Evolutionary conservation across 768 basidiomycete species (phyloP), one percentile per base, ranked within the genome.

Genomic region (Phlegmacium glaucopus): DNA sequence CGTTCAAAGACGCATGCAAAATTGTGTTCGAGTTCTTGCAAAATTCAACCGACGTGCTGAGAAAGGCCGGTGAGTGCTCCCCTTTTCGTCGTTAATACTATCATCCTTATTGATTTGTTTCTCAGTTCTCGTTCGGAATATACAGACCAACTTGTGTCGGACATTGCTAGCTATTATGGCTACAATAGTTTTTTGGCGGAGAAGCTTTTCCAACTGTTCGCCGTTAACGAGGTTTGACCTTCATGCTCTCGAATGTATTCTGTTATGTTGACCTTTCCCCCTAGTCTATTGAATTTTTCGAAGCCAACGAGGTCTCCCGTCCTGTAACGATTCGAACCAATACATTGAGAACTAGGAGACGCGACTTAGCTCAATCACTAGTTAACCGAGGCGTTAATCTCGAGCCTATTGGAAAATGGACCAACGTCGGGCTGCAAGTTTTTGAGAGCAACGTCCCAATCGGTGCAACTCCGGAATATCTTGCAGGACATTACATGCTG

Each of bases 401-500:
- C 45, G 95, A 98, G 63, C 94, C 96, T 16, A 94, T 99, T 55
- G 96, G 95, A 26, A 98, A 98, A 71, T 98, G 96, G 96, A 91
- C 91, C 25, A 98, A 97, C 61, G 94, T 97, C 52, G 96, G 96
- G 12, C 77, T 99, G n/a, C 96, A 98, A 66, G 88, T 99, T 3
- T 98, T 98, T 63, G 95, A 97, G 70, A 91, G 89, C 54, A 85
- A 80, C 51, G 94, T 99, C 2, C 96, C 96, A 0, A 91, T 99
- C 52, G 95, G 91, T 64, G 96, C 96, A 6, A 98, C 96, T 2
- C 96, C 96, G 9, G 96, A 99, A 71, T 99, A 99, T 68, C 82
- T 99, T 32, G 94, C 96, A 0, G 96, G 96, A 2, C 94, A 99
- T 64, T 99, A 99, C 69, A 98, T 99, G 91, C 87, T 98, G 18